Percentiles rank a stretch among this genome's conserved stretches.
These are phyloP conservation scores for Lactuca saligna DNA, from an alignment of 129 eudicot genomes.

Conservation along the genomic window DNA sequence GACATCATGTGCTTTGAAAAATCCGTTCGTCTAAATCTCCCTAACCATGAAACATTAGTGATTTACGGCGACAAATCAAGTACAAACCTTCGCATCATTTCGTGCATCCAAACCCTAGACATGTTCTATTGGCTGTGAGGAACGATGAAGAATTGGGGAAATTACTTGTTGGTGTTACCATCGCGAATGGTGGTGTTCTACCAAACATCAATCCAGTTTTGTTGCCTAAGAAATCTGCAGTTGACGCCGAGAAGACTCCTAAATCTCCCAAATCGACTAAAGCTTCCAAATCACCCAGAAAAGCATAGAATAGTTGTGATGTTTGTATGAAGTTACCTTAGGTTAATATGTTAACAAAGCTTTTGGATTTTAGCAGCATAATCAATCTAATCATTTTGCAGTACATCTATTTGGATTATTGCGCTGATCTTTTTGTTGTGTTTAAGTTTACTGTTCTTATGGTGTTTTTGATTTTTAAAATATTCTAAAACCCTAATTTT, in stretches of 20 bases:
- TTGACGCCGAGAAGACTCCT: constrained; percentile 14
- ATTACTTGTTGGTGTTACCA: constrained; percentile 19
- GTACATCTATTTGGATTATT: no score
- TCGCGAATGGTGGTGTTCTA: constrained; percentile 36
- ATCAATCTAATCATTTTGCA: no score
- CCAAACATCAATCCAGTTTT: constrained; percentile 32
- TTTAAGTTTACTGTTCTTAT: no score
- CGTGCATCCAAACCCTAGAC: constrained; percentile 43
- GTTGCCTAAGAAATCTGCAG: constrained; percentile 16
- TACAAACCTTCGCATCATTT: no score
- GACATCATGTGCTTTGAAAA: no score
- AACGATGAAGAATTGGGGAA: constrained; percentile 38
- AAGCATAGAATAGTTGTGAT: background rate
- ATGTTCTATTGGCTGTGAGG: constrained; percentile 37
- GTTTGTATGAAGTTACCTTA: background rate
- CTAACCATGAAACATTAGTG: no score
- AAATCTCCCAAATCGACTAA: constrained; percentile 13
- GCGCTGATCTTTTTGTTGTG: no score
- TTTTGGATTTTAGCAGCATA: background rate
- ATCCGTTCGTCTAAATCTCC: no score
- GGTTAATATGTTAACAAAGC: background rate
- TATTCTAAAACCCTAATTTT: no score
- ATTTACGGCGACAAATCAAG: no score
- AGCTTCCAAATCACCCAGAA: constrained; percentile 20
- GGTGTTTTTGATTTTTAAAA: no score